Evolutionary conservation across 1,284 basidiomycete genomes (phyloP), one percentile per base, ranked within the genome.

Genomic region (Ustilago bromivora): DNA sequence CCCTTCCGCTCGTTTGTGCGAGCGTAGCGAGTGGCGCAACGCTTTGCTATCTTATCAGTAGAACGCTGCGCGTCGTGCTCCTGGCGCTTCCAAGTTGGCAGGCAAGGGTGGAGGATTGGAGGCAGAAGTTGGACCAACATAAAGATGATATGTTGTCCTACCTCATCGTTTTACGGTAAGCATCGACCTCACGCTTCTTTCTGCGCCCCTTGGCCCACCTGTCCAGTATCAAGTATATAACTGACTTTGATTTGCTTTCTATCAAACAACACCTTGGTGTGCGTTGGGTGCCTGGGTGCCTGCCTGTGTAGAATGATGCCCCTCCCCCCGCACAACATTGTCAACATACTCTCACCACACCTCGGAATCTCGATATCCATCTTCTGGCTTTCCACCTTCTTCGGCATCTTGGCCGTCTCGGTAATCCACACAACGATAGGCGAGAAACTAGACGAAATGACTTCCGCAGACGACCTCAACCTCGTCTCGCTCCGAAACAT

Each of bases 381-480:
- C 0, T 99, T 99, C 87, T 99, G 95, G 95, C 88, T 91, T 58
- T 93, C 92, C 79, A 95, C 94, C 0, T 95, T 93, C 87, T 88
- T 97, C 38, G 96, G 96, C 35, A 94, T 98, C 79, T 90, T 95
- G 61, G 95, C 95, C 53, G 92, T 96, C 43, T 92, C 91, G 0
- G 92, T 96, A 73, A 98, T 99, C 82, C 96, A 99, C 86, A 95
- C 94, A 0, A 95, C 94, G 13, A 96, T 99, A 76, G 96, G 96
- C 2, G 92, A 93, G 47, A 86, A 87, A 55, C 89, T 99, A 35
- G 96, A 98, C 81, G 91, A 95, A 75, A 98, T 99, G 95, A 96
- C 96, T 4, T 92, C 91, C 46, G 89, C 95, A 0, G 92, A 91
- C 46, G 96, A 98, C 86, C 98, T 98, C 86, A 91, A 96, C 85